These are phyloP conservation scores for Teratosphaeria epicoccoides DNA, from an alignment of 2,329 filamentous ascomycete species.

Conservation along the genomic window DNA sequence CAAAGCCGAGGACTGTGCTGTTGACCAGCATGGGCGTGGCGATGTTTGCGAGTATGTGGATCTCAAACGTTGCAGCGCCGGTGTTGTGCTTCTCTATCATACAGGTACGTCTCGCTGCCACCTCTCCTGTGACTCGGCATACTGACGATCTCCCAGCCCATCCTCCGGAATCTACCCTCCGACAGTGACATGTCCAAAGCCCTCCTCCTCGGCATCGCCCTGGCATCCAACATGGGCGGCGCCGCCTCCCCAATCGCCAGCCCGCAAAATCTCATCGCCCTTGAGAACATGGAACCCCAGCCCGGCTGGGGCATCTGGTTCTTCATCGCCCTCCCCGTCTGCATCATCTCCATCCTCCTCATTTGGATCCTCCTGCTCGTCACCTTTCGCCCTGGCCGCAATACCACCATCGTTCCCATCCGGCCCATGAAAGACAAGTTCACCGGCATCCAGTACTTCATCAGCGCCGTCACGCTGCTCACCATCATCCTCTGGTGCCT, in stretches of 20 bases:
- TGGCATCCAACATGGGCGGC: slow-evolving; percentile 90
- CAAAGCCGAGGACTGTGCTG: slow-evolving; percentile 75
- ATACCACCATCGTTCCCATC: slow-evolving; percentile 84
- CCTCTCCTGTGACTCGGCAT: neutral
- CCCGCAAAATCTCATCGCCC: slow-evolving; percentile 91
- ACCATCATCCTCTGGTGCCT: slow-evolving; percentile 92
- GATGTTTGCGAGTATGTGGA: slow-evolving; percentile 97
- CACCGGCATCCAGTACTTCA: slow-evolving; percentile 84
- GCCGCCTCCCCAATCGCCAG: slow-evolving; percentile 95
- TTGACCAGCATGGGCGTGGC: slow-evolving; percentile 98
- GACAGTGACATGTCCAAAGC: slow-evolving; percentile 93
- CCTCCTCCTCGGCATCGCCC: slow-evolving; percentile 85
- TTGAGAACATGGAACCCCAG: slow-evolving; percentile 87
- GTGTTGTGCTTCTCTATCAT: slow-evolving; percentile 97
- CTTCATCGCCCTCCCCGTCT: slow-evolving; percentile 87
- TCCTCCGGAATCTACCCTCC: slow-evolving; percentile 81
- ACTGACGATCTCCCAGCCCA: slow-evolving; percentile 47
- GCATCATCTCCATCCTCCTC: slow-evolving; percentile 72
- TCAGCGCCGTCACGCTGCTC: slow-evolving; percentile 66
- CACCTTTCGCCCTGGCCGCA: slow-evolving; percentile 74
- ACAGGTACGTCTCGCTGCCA: slow-evolving; percentile 47
- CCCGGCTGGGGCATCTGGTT: slow-evolving; percentile 96
- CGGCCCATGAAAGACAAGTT: slow-evolving; percentile 82
- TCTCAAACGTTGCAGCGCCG: slow-evolving; percentile 94
- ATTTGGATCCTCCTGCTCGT: slow-evolving; percentile 83